Percentiles rank a stretch among this genome's conserved stretches.
phyloP scores from a whole-genome alignment of 768 basidiomycete genomes.

The Suillus placidus region DNA sequence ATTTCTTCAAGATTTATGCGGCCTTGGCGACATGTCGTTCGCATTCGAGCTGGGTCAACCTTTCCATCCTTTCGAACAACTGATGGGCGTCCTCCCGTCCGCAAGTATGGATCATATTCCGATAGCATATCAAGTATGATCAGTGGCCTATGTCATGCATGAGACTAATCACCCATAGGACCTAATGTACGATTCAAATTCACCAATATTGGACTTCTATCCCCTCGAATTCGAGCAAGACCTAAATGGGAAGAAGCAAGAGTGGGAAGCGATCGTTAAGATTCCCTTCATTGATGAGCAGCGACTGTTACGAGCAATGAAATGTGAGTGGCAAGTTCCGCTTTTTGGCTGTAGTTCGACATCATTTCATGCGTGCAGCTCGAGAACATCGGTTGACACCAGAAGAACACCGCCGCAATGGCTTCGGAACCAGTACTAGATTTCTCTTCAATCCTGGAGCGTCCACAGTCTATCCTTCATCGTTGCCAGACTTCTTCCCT shows the following conservation, averaged over 20 bases:
- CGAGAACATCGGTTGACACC: conserved; percentile 75
- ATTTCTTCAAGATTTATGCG: conserved; percentile 50
- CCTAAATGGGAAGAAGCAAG: conserved; percentile 96
- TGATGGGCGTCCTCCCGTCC: conserved; percentile 96
- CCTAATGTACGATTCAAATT: conserved; percentile 82
- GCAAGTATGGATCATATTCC: conserved; percentile 92
- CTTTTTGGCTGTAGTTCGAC: conserved; percentile 2
- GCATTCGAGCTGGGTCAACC: conserved; percentile 85
- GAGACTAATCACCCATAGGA: conserved; percentile 51
- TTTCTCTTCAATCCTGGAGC: conserved; percentile 71
- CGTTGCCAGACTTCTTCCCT: conserved; percentile 94
- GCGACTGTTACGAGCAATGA: conserved; percentile 82
- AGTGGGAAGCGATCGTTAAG: conserved; percentile 99
- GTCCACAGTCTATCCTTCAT: conserved; percentile 81
- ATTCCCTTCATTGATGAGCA: conserved; percentile 94
- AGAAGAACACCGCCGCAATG: conserved; percentile 78
- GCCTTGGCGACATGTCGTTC: conserved; percentile 80
- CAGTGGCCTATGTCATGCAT: conserved; percentile 4
- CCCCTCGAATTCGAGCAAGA: conserved; percentile 90
- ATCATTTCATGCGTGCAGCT: conserved; percentile 43
- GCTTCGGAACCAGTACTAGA: conserved; percentile 75
- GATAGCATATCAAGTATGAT: conserved; percentile 72
- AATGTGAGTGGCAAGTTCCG: conserved; percentile 46
- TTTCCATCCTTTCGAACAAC: conserved; percentile 91
- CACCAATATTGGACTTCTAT: conserved; percentile 94